Percentiles rank a stretch among this genome's conserved stretches.
phyloP scores from a whole-genome alignment of 192 early-diverging fungal species.

The Coemansia guatemalensis region DNA sequence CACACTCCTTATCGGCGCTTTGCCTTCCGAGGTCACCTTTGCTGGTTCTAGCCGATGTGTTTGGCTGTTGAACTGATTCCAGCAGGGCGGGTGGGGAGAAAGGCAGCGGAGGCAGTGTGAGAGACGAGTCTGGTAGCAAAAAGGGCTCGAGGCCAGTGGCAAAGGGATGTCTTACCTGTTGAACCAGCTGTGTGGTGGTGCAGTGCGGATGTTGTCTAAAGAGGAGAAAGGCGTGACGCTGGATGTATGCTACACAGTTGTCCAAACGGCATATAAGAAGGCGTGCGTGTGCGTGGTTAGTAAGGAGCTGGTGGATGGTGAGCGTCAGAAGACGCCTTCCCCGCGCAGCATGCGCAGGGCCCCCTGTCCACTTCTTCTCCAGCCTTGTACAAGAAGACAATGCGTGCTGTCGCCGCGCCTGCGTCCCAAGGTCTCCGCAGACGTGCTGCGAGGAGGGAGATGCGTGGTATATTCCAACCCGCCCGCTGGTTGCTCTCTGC shows the following conservation, averaged over 20 bases:
- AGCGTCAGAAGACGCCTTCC: slow-evolving; percentile 13
- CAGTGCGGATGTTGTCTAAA: not conserved
- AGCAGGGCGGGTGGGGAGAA: not conserved
- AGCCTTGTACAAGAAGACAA: slow-evolving; percentile 10
- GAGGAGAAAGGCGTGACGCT: not conserved
- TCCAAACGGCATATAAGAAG: not conserved
- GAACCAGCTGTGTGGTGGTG: slow-evolving; percentile 9
- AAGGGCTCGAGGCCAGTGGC: not conserved
- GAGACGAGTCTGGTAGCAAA: not conserved
- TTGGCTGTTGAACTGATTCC: too few relatives aligned
- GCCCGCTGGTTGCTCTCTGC: too few relatives aligned
- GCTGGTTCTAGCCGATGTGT: too few relatives aligned
- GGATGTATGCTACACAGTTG: slow-evolving; percentile 6
- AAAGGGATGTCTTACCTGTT: slow-evolving; percentile 1
- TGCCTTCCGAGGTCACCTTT: not conserved
- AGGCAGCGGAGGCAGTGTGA: not conserved
- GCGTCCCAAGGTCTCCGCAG: slow-evolving; percentile 6
- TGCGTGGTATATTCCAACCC: slow-evolving; percentile 11
- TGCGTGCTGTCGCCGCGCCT: slow-evolving; percentile 5
- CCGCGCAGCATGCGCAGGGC: slow-evolving; percentile 8
- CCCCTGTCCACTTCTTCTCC: slow-evolving; percentile 4
- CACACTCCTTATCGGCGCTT: not conserved
- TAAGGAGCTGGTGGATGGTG: not conserved
- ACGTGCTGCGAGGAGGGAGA: not conserved
- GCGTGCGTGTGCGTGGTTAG: not conserved